These are phyloP conservation scores for Candida argentea DNA, from an alignment of 805 yeast genomes.

Conservation along the genomic window DNA sequence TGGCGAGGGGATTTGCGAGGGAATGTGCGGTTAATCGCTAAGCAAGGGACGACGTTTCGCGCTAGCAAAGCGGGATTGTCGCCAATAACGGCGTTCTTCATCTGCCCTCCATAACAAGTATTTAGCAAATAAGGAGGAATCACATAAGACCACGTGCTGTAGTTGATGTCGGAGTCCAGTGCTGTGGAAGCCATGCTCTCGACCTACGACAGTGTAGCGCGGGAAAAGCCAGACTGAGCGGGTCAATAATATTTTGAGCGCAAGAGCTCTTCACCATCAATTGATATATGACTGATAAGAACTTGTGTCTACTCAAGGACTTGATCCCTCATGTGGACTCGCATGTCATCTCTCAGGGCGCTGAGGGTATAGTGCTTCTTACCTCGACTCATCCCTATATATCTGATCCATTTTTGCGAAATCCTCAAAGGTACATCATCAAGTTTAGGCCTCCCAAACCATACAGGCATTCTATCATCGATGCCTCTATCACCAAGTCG, in stretches of 20 bases:
- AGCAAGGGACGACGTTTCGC: conserved; percentile 15
- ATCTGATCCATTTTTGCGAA: conserved; percentile 12
- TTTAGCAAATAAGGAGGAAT: conserved; percentile 35
- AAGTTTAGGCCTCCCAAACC: conserved; percentile 85
- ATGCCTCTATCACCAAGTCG: conserved; percentile 62
- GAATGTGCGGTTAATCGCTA: neutral
- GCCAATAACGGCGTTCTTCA: conserved; percentile 15
- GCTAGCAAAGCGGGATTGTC: conserved; percentile 16
- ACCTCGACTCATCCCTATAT: conserved; percentile 60
- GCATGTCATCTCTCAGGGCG: conserved; percentile 69
- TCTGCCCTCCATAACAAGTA: conserved; percentile 24
- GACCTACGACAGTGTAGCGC: neutral
- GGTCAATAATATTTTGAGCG: neutral
- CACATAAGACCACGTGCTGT: conserved; percentile 11
- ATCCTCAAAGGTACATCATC: conserved; percentile 40
- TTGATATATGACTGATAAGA: conserved; percentile 41
- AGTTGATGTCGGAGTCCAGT: too few relatives aligned
- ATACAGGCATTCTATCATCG: conserved; percentile 83
- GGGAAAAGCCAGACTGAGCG: neutral
- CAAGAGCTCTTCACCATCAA: neutral
- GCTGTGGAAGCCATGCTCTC: too few relatives aligned
- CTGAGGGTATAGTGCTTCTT: conserved; percentile 74
- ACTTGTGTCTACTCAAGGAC: conserved; percentile 32
- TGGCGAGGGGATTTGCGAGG: neutral
- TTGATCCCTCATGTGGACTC: conserved; percentile 42